Conservation (phyloP, 306 rosid genomes). For the Datisca glomerata region DNA sequence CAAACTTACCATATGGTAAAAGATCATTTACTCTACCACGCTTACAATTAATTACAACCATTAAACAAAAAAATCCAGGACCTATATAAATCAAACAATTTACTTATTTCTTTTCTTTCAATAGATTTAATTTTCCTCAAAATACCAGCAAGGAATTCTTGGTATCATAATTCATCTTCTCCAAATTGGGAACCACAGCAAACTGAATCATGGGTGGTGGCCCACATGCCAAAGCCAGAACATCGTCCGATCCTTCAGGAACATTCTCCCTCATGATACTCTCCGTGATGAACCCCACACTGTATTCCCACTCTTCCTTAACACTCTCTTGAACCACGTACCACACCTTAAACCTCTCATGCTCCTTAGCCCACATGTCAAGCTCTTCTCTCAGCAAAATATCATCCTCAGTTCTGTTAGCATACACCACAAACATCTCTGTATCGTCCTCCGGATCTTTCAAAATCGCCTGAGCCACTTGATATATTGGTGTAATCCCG, state of each 20-base stretch:
- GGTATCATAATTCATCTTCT: conserved; percentile 57
- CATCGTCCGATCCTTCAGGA: conserved; percentile 33
- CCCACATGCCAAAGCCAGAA: conserved; percentile 68
- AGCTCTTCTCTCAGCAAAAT: conserved; percentile 59
- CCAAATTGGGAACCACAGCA: conserved; percentile 57
- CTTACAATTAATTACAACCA: too few relatives aligned
- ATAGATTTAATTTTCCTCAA: too few relatives aligned
- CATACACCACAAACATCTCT: conserved; percentile 64
- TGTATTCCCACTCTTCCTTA: conserved; percentile 60
- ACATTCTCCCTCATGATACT: conserved; percentile 47
- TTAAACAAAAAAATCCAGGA: too few relatives aligned
- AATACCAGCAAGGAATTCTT: conserved; percentile 47
- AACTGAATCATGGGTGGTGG: conserved; percentile 82
- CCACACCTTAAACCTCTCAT: conserved; percentile 58
- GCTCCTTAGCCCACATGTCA: conserved; percentile 46
- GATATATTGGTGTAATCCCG: conserved; percentile 81
- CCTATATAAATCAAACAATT: too few relatives aligned
- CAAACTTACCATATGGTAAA: too few relatives aligned
- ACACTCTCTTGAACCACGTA: conserved; percentile 47
- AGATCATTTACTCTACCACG: too few relatives aligned
- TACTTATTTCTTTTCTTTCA: too few relatives aligned
- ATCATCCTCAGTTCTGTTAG: conserved; percentile 68
- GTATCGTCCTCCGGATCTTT: conserved; percentile 62
- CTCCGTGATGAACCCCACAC: conserved; percentile 52
- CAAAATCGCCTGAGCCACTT: conserved; percentile 59